Evolutionary conservation across 495 filamentous ascomycete genomes (phyloP).

Genomic region (Corynascus novoguineensis): DNA sequence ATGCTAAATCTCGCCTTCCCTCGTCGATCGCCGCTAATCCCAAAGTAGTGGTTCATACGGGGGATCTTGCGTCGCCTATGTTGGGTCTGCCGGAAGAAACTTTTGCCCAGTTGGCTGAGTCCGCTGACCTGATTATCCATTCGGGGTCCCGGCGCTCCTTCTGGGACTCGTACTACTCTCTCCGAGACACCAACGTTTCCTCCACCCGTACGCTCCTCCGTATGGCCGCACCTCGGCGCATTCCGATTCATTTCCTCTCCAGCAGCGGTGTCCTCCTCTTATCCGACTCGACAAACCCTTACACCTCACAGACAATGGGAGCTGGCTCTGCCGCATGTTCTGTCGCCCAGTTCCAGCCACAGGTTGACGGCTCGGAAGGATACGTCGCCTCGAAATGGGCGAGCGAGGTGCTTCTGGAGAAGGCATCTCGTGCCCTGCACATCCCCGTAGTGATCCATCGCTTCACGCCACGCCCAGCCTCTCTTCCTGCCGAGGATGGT

Average conservation of each 20-base stretch:
- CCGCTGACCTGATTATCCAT: conserved; percentile 43
- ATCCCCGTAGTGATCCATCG: conserved; percentile 41
- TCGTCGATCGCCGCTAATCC: conserved; percentile 10
- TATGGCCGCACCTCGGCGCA: conserved; percentile 18
- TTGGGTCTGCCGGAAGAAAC: conserved; percentile 32
- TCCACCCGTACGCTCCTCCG: conserved; percentile 30
- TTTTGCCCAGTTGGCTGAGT: conserved; percentile 19
- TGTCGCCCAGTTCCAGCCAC: conserved; percentile 3
- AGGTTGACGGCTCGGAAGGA: conserved; percentile 27
- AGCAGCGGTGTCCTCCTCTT: conserved; percentile 5
- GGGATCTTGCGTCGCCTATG: conserved; percentile 24
- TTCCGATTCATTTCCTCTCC: conserved; percentile 44
- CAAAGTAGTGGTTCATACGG: conserved; percentile 34
- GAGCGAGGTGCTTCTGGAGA: conserved; percentile 42
- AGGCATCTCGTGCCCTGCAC: conserved; percentile 13
- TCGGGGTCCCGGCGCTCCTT: conserved; percentile 47
- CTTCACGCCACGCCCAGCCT: background rate
- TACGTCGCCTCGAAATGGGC: conserved; percentile 49
- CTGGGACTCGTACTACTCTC: conserved; percentile 40
- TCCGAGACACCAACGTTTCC: conserved; percentile 38
- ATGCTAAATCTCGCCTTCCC: background rate
- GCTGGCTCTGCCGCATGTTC: background rate
- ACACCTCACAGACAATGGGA: too few species aligned
- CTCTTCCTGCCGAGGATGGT: background rate
- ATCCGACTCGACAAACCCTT: background rate